Evolutionary conservation across 352 stramenopile genomes (phyloP).

Genomic region (Thraustochytrium sp.): DNA sequence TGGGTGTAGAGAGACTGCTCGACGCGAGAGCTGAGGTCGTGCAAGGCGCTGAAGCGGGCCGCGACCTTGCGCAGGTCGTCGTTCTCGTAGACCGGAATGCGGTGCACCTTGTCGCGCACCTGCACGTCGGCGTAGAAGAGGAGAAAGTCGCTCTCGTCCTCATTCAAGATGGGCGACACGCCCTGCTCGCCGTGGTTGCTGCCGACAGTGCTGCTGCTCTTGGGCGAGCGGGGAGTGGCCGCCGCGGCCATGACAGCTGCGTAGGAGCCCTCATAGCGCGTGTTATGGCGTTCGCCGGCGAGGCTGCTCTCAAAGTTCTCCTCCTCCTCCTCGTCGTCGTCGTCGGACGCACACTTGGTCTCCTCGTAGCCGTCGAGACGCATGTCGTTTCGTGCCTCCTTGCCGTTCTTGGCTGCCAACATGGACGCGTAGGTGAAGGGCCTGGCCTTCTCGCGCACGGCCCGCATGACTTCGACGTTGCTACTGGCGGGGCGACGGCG

Average conservation of each 20-base stretch:
- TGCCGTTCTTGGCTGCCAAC: too few species aligned
- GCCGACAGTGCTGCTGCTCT: too few species aligned
- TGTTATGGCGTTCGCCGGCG: too few species aligned
- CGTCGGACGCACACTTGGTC: background rate
- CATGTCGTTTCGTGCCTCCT: too few species aligned
- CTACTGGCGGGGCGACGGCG: too few species aligned
- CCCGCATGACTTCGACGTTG: too few species aligned
- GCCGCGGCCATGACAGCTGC: too few species aligned
- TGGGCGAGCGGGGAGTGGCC: too few species aligned
- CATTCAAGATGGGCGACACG: background rate
- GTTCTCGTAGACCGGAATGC: constrained; percentile 23
- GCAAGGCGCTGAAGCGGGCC: background rate
- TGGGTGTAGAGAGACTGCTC: background rate
- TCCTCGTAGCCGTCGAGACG: background rate
- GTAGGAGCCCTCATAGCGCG: too few species aligned
- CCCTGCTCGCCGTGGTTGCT: background rate
- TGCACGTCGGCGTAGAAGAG: constrained; percentile 33
- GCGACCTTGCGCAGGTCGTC: constrained; percentile 23
- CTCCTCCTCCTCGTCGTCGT: background rate
- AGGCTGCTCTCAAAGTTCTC: background rate
- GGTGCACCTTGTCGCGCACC: background rate
- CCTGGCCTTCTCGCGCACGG: background rate
- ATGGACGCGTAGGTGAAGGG: background rate
- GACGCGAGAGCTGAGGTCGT: background rate
- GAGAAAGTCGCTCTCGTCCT: background rate